Evolutionary conservation across 257 asterid genomes (phyloP).

Genomic region (Pogostemon cablin): DNA sequence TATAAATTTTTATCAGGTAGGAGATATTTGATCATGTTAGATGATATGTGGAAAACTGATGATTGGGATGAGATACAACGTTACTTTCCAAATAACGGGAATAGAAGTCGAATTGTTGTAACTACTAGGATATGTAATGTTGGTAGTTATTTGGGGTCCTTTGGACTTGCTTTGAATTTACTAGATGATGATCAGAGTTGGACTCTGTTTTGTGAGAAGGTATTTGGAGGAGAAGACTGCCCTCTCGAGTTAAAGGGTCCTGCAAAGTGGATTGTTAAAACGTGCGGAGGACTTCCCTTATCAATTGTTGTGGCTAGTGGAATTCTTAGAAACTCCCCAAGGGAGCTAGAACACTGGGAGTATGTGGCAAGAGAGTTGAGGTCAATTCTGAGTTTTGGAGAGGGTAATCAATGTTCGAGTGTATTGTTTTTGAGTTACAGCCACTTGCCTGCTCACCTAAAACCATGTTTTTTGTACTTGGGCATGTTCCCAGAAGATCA

Average conservation of each 20-base stretch:
- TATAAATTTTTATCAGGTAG: background rate
- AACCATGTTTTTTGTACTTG: conserved; percentile 2
- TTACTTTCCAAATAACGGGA: background rate
- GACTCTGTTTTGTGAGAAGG: background rate
- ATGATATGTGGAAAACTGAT: conserved; percentile 11
- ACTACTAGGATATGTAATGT: conserved; percentile 6
- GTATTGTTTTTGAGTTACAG: conserved; percentile 7
- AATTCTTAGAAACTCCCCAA: background rate
- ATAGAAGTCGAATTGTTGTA: conserved; percentile 9
- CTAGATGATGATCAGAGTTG: conserved; percentile 15
- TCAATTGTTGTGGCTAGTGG: background rate
- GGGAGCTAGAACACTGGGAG: background rate
- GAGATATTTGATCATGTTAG: background rate
- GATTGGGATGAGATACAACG: conserved; percentile 3
- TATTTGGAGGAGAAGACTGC: background rate
- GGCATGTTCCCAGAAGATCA: conserved; percentile 4
- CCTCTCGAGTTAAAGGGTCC: background rate
- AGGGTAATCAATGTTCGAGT: background rate
- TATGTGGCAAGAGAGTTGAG: background rate
- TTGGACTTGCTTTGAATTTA: background rate
- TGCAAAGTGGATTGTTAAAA: background rate
- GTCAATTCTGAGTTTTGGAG: background rate
- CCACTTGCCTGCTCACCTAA: background rate
- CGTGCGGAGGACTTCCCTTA: background rate
- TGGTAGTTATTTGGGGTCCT: background rate